These are phyloP conservation scores for Favolaschia claudopus DNA, from an alignment of 768 basidiomycete genomes.

Conservation along the genomic window DNA sequence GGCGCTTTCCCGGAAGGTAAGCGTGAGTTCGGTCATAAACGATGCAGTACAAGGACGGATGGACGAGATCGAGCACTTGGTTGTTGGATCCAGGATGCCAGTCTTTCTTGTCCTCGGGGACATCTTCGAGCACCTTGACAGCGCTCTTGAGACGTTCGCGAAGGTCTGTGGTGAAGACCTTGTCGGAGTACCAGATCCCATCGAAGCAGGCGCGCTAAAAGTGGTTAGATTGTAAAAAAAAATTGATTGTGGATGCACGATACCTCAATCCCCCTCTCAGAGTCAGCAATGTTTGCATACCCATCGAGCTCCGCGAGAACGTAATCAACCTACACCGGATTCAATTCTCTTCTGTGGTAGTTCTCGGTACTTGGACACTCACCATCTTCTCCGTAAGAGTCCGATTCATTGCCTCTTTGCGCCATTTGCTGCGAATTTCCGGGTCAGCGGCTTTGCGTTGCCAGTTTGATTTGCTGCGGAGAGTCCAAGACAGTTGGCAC, in stretches of 20 bases:
- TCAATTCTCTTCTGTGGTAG: no score
- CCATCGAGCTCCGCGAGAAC: constrained; percentile 24
- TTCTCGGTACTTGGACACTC: no score
- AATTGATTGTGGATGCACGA: no score
- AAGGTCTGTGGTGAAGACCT: no score
- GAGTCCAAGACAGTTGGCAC: constrained; percentile 13
- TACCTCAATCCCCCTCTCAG: constrained; percentile 16
- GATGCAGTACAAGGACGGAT: constrained; percentile 51
- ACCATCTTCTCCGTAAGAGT: no score
- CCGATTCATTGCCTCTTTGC: constrained; percentile 15
- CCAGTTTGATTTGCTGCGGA: constrained; percentile 15
- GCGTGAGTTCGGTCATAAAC: constrained; percentile 41
- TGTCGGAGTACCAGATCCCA: no score
- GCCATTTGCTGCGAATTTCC: constrained; percentile 19
- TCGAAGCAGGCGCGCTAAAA: no score
- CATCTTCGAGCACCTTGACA: constrained; percentile 39
- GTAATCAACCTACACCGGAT: constrained; percentile 20
- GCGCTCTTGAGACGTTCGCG: constrained; percentile 31
- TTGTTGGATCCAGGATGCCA: no score
- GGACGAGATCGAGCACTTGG: no score
- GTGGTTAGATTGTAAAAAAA: no score
- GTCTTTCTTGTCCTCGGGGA: constrained; percentile 44
- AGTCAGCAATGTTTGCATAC: constrained; percentile 19
- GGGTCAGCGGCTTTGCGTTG: constrained; percentile 15
- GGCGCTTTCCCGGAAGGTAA: not conserved